Conservation (phyloP, 352 stramenopile species). For the Pythium phragmitis region DNA sequence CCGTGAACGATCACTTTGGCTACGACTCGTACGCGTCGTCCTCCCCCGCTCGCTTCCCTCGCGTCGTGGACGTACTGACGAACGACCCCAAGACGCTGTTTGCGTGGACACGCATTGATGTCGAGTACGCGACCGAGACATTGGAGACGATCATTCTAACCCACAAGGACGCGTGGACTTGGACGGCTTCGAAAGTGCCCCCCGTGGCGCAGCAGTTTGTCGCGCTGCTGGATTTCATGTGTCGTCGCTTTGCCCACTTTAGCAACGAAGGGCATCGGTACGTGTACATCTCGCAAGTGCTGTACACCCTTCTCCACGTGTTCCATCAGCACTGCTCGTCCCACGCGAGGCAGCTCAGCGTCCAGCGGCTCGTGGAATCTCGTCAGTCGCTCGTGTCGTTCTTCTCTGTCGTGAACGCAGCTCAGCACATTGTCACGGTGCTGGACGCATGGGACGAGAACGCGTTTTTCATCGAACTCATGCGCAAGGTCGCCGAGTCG, state of each 20-base stretch:
- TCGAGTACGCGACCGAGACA: constrained; percentile 48
- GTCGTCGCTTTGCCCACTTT: constrained; percentile 60
- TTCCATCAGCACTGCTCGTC: constrained; percentile 25
- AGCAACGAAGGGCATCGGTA: constrained; percentile 64
- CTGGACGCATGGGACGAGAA: constrained; percentile 67
- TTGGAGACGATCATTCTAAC: constrained; percentile 21
- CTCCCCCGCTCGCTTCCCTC: constrained; percentile 43
- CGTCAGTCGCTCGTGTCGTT: constrained; percentile 25
- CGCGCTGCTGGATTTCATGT: constrained; percentile 66
- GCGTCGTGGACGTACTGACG: constrained; percentile 66
- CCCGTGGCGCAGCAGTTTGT: constrained; percentile 36
- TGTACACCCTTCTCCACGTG: constrained; percentile 43
- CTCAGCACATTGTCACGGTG: constrained; percentile 38
- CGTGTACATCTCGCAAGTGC: constrained; percentile 77
- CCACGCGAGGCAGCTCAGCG: constrained; percentile 9
- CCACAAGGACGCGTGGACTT: constrained; percentile 14
- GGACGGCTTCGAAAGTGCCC: neutral
- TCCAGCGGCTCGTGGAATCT: neutral
- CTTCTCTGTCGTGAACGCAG: constrained; percentile 51
- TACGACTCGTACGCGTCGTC: constrained; percentile 53
- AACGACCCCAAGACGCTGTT: constrained; percentile 49
- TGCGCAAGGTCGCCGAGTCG: constrained; percentile 52
- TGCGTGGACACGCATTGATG: constrained; percentile 61
- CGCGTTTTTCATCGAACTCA: constrained; percentile 65
- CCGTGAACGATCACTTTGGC: constrained; percentile 57